A percentile compares a stretch with the other conserved stretches of the same genome.
Evolutionary conservation across 768 basidiomycete species (phyloP).

Genomic region (Leccinellum luteum): DNA sequence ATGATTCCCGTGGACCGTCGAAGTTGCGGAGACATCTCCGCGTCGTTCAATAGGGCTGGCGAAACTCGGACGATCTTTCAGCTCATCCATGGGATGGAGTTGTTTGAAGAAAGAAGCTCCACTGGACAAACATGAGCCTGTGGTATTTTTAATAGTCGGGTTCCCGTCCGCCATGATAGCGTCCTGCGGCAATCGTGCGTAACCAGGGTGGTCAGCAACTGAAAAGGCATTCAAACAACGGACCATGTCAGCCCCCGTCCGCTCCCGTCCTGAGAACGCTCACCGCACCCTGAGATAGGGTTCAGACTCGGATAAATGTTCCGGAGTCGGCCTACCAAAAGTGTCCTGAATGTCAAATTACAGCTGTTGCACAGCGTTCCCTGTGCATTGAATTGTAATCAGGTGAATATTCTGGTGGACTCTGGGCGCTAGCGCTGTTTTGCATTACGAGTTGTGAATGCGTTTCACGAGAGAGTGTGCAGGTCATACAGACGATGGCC

Average conservation of each 20-base stretch:
- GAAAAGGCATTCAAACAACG: neutral
- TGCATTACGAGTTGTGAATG: neutral
- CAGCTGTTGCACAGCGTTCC: neutral
- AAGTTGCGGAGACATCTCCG: neutral
- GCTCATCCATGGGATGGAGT: neutral
- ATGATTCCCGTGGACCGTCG: neutral
- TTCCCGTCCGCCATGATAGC: neutral
- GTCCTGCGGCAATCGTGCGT: neutral
- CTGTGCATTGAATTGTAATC: neutral
- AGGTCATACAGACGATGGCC: too few species aligned
- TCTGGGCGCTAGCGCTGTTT: too few species aligned
- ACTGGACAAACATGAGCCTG: neutral
- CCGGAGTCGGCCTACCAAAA: neutral
- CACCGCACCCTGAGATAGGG: neutral
- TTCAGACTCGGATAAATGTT: neutral
- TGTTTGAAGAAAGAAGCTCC: neutral
- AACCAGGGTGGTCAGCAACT: neutral
- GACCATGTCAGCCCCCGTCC: neutral
- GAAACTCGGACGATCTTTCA: neutral
- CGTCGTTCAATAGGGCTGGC: neutral
- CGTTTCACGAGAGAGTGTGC: neutral
- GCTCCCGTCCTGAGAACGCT: neutral
- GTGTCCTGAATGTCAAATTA: neutral
- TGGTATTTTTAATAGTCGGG: neutral
- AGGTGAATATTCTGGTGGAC: neutral